phyloP scores from a whole-genome alignment of 1,139 yeast genomes.

The Sugiyamaella xylanicola region DNA sequence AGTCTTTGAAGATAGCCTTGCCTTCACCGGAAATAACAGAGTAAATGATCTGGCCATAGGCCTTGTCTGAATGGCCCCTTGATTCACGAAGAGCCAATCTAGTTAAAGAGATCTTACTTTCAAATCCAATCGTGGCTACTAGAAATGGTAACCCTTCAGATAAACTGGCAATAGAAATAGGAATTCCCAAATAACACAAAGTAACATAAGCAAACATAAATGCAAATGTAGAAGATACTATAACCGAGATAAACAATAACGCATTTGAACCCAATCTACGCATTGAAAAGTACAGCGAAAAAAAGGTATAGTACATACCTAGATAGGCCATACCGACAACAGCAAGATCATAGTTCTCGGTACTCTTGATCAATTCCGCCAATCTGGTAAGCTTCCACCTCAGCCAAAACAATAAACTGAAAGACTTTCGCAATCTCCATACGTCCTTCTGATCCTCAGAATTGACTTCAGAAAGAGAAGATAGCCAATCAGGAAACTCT shows the following conservation, averaged over 20 bases:
- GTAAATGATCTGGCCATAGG: slow-evolving; percentile 45
- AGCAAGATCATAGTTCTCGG: slow-evolving; percentile 85
- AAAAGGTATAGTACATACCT: slow-evolving; percentile 87
- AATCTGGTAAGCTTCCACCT: slow-evolving; percentile 51
- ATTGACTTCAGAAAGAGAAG: slow-evolving; percentile 42
- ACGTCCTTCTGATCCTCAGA: slow-evolving; percentile 58
- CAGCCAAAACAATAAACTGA: slow-evolving; percentile 65
- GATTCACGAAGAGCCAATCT: slow-evolving; percentile 52
- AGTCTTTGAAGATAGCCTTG: slow-evolving; percentile 74
- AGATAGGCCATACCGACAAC: slow-evolving; percentile 79
- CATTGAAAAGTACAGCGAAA: slow-evolving; percentile 80
- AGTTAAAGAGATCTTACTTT: slow-evolving; percentile 79
- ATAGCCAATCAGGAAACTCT: slow-evolving; percentile 41
- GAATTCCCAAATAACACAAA: slow-evolving; percentile 48
- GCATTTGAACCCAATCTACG: slow-evolving; percentile 77
- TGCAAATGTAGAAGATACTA: slow-evolving; percentile 82
- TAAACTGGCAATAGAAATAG: slow-evolving; percentile 71
- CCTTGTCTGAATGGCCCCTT: slow-evolving; percentile 41
- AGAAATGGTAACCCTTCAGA: slow-evolving; percentile 94
- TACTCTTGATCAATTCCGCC: slow-evolving; percentile 61
- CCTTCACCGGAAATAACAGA: slow-evolving; percentile 70
- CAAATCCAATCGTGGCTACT: slow-evolving; percentile 91
- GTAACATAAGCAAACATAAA: slow-evolving; percentile 80
- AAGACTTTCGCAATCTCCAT: slow-evolving; percentile 64
- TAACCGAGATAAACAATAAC: slow-evolving; percentile 85